Conservation (phyloP, 805 yeast species). For the Ogataea trehaloabstinens region DNA sequence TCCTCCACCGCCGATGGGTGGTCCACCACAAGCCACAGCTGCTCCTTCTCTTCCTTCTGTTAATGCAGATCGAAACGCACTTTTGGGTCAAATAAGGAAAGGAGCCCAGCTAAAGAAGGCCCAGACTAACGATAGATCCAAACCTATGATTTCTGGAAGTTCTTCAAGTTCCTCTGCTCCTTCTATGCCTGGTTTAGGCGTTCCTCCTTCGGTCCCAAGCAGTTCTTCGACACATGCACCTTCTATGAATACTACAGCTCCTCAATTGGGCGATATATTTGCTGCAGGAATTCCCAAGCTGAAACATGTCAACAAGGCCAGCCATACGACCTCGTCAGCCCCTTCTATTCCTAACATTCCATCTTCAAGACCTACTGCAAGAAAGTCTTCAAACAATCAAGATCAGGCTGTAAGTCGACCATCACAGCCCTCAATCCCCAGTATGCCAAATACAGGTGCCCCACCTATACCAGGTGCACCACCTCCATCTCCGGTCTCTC, state of each 20-base stretch:
- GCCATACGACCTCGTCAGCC: constrained; percentile 18
- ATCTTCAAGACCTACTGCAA: constrained; percentile 9
- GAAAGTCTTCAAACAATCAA: constrained; percentile 3
- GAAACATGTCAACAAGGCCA: constrained; percentile 37
- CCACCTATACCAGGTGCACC: constrained; percentile 16
- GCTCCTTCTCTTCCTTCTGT: constrained; percentile 28
- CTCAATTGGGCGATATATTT: constrained; percentile 63
- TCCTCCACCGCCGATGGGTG: constrained; percentile 38
- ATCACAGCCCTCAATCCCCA: constrained; percentile 16
- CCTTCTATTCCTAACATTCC: constrained; percentile 18
- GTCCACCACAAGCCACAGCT: constrained; percentile 9
- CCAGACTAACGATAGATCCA: constrained; percentile 64
- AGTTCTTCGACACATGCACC: constrained; percentile 20
- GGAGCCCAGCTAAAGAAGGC: constrained; percentile 62
- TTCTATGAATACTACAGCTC: constrained; percentile 35
- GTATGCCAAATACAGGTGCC: constrained; percentile 17
- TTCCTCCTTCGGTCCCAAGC: constrained; percentile 28
- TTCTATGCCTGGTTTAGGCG: constrained; percentile 15
- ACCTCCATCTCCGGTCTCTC: constrained; percentile 2
- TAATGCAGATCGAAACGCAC: constrained; percentile 45
- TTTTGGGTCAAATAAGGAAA: constrained; percentile 81
- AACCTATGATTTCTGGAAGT: constrained; percentile 48
- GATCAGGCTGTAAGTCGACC: constrained; percentile 8
- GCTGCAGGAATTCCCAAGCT: constrained; percentile 82
- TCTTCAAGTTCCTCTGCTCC: constrained; percentile 15